Percentiles rank a stretch among this genome's conserved stretches.
These are phyloP conservation scores for Trematosphaeria pertusa DNA, from an alignment of 2,329 filamentous ascomycete genomes.

Conservation along the genomic window DNA sequence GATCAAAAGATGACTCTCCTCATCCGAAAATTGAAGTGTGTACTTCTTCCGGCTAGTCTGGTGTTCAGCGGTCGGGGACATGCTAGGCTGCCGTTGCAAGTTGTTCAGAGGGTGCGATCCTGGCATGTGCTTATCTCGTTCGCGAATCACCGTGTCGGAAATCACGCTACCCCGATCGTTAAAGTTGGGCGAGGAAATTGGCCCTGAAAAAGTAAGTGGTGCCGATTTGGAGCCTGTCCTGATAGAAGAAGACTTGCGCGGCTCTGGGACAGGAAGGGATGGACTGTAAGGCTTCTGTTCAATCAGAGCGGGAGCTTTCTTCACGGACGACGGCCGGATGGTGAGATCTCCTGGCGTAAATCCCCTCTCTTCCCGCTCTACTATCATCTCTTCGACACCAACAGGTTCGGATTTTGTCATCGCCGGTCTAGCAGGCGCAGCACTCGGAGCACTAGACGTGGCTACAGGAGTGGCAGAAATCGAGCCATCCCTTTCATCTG, in stretches of 20 bases:
- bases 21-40: constrained; percentile 17
- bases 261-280: no score
- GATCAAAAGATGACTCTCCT: constrained; percentile 45
- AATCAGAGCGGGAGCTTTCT: background rate
- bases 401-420: background rate
- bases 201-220: no score
- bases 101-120: background rate
- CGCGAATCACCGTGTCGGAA: background rate
- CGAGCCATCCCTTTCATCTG: background rate
- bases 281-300: background rate
- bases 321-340: background rate
- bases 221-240: background rate
- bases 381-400: background rate
- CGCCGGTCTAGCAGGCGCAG: background rate
- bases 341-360: background rate
- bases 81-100: background rate
- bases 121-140: background rate
- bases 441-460: background rate
- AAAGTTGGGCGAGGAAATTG: no score
- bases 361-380: background rate
- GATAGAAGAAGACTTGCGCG: background rate
- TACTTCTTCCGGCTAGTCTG: background rate
- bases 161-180: constrained; percentile 6
- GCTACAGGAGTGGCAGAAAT: background rate
- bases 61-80: background rate